Conservation (phyloP, 2,329 filamentous ascomycete species). For the Colletotrichum spinosum region DNA sequence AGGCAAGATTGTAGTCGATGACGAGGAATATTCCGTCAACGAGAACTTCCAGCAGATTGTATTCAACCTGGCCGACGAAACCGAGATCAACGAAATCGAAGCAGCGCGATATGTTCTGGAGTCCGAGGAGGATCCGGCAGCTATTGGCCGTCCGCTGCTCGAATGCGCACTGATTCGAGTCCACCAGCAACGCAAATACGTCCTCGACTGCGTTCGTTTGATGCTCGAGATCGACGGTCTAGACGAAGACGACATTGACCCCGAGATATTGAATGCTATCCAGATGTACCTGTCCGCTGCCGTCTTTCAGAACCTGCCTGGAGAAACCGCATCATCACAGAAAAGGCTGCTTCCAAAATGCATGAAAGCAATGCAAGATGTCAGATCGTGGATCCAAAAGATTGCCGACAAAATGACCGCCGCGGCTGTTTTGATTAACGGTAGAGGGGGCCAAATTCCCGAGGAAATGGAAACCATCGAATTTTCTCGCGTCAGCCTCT, state of each 20-base stretch:
- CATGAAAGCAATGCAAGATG: conserved; percentile 78
- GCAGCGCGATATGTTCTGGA: conserved; percentile 82
- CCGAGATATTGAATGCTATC: conserved; percentile 60
- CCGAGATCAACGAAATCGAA: conserved; percentile 90
- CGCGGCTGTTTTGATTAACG: conserved; percentile 78
- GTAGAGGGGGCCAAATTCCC: conserved; percentile 59
- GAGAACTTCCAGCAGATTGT: conserved; percentile 87
- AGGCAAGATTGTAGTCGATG: conserved; percentile 82
- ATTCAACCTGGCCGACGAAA: conserved; percentile 84
- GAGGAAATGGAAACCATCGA: conserved; percentile 83
- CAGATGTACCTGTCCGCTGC: conserved; percentile 67
- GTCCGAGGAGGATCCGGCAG: conserved; percentile 75
- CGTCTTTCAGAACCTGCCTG: conserved; percentile 61
- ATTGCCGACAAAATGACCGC: conserved; percentile 82
- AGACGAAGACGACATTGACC: conserved; percentile 66
- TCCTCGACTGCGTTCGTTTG: conserved; percentile 86
- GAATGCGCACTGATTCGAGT: conserved; percentile 88
- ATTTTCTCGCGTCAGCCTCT: conserved; percentile 82
- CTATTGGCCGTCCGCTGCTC: conserved; percentile 78
- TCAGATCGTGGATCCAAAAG: conserved; percentile 81
- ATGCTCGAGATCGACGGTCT: conserved; percentile 77
- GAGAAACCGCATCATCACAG: conserved; percentile 33
- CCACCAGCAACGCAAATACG: conserved; percentile 84
- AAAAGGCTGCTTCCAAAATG: conserved; percentile 77
- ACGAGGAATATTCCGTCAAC: conserved; percentile 83